phyloP scores from a whole-genome alignment of 495 filamentous ascomycete genomes.

The Hyphodiscus hymeniophilus region DNA sequence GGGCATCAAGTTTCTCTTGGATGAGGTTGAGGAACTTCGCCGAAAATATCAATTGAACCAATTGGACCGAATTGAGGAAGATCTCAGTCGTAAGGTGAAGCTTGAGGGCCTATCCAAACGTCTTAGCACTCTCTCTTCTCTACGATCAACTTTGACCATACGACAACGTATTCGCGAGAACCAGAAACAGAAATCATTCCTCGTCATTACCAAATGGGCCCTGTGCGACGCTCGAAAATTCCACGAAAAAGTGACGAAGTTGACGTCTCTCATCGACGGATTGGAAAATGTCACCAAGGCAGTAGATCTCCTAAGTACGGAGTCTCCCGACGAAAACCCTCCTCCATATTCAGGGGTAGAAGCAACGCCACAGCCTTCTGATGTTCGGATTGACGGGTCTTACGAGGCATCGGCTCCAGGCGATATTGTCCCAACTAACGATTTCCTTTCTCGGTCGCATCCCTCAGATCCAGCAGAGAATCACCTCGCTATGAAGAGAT shows the following conservation, averaged over 20 bases:
- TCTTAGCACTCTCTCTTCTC: not conserved
- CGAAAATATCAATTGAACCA: slow-evolving; percentile 13
- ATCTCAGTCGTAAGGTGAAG: not conserved
- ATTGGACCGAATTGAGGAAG: not conserved
- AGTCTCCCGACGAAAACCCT: not conserved
- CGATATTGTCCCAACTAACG: not conserved
- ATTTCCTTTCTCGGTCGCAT: no score
- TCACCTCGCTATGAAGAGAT: slow-evolving; percentile 64
- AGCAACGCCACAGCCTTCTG: not conserved
- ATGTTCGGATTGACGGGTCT: no score
- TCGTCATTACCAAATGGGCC: slow-evolving; percentile 20
- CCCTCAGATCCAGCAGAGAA: no score
- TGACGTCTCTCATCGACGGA: slow-evolving; percentile 21
- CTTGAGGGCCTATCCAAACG: not conserved
- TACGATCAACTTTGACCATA: slow-evolving; percentile 1
- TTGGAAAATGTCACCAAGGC: slow-evolving; percentile 18
- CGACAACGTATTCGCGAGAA: slow-evolving; percentile 11
- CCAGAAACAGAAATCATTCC: slow-evolving; percentile 19
- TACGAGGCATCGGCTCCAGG: no score
- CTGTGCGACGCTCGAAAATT: slow-evolving; percentile 17
- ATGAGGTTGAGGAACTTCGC: slow-evolving; percentile 15
- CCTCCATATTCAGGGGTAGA: slow-evolving; percentile 8
- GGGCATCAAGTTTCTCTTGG: slow-evolving; percentile 9
- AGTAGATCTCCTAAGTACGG: slow-evolving; percentile 1
- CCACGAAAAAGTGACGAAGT: slow-evolving; percentile 13